A percentile compares a stretch with the other conserved stretches of the same genome.
Evolutionary conservation across 495 filamentous ascomycete genomes (phyloP).

Genomic region (Podospora conica): DNA sequence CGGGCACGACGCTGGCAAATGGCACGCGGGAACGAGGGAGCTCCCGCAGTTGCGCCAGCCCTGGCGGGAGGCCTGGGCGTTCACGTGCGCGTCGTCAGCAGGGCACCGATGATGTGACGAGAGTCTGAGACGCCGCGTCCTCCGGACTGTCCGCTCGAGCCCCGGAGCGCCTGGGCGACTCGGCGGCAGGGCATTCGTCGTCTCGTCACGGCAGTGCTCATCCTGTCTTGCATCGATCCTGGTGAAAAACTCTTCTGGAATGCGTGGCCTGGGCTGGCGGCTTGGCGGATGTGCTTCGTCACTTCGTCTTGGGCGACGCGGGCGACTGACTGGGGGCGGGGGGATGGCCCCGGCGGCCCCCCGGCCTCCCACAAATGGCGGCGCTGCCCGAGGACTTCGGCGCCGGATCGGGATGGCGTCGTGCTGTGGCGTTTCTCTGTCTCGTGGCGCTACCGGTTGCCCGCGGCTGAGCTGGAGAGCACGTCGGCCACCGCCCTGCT

Average conservation of each 20-base stretch:
- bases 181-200: neutral
- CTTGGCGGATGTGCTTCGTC: neutral
- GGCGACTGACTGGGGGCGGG: no score
- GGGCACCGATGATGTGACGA: neutral
- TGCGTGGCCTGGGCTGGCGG: neutral
- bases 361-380: neutral
- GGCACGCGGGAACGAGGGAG: neutral
- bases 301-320: neutral
- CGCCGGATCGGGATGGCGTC: neutral
- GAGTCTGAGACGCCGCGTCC: neutral
- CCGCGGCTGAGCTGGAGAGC: slow-evolving; percentile 5
- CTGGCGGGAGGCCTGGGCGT: neutral
- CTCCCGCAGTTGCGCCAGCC: neutral
- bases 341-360: neutral
- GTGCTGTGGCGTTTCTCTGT: neutral
- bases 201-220: neutral
- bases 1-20: neutral
- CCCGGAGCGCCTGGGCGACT: neutral
- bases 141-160: neutral
- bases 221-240: neutral
- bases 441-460: neutral
- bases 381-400: neutral
- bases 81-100: neutral
- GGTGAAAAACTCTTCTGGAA: neutral
- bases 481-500: slow-evolving; percentile 1